A percentile compares a stretch with the other conserved stretches of the same genome.
These are phyloP conservation scores for Hirschioporus abietinus DNA, from an alignment of 768 basidiomycete genomes.

Conservation along the genomic window DNA sequence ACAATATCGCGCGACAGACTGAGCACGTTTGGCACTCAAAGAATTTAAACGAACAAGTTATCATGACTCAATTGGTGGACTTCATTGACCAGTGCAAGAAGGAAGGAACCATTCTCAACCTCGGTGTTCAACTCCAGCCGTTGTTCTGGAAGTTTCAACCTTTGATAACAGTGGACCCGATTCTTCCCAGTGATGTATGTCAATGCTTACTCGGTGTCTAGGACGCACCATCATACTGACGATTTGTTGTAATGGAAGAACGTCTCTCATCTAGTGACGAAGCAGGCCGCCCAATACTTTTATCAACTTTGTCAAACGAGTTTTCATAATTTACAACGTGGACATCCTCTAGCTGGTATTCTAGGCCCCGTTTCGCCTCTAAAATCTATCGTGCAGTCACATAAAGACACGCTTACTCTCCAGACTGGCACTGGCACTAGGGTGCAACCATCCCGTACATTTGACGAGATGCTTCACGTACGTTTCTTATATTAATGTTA, in stretches of 20 bases:
- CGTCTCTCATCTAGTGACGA: not conserved
- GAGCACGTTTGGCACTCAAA: not conserved
- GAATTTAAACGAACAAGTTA: not conserved
- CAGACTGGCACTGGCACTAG: no score
- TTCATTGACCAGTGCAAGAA: not conserved
- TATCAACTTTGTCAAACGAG: not conserved
- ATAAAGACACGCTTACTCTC: not conserved
- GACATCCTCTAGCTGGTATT: not conserved
- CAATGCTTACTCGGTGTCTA: not conserved
- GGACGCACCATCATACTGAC: not conserved
- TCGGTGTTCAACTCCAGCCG: not conserved
- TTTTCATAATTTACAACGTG: not conserved
- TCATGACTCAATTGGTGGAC: not conserved
- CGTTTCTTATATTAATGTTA: not conserved
- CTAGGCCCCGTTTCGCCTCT: not conserved
- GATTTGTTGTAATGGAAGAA: not conserved
- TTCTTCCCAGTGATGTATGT: not conserved
- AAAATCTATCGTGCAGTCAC: not conserved
- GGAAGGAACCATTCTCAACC: not conserved
- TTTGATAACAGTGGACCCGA: not conserved
- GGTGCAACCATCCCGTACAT: not conserved
- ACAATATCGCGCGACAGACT: not conserved
- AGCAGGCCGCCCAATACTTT: not conserved
- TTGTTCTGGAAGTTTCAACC: not conserved
- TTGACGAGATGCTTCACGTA: not conserved